Evolutionary conservation across 1,284 basidiomycete genomes (phyloP).

Genomic region (Rhodotorula sp.): DNA sequence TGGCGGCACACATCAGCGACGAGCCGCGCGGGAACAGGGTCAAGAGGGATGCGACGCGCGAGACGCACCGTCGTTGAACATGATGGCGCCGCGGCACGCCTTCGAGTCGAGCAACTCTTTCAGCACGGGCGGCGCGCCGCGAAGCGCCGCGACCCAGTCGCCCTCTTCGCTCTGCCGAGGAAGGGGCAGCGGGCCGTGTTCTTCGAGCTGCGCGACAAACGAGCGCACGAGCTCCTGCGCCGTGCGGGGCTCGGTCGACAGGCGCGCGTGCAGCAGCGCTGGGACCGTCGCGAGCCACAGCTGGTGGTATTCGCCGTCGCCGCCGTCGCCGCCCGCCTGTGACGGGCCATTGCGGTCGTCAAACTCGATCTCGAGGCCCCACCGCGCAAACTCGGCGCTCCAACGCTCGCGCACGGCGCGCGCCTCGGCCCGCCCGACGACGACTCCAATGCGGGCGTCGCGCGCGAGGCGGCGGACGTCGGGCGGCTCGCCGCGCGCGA

Average conservation of each 20-base stretch:
- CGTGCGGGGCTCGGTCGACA: conserved; percentile 39
- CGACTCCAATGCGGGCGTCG: not conserved
- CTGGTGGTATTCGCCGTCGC: conserved; percentile 49
- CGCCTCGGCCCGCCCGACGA: conserved; percentile 48
- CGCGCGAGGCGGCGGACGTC: conserved; percentile 51
- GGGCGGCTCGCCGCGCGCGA: conserved; percentile 52
- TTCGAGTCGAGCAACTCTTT: conserved; percentile 85
- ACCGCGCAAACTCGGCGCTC: conserved; percentile 56
- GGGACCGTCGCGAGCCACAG: conserved; percentile 50
- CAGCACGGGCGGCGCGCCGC: conserved; percentile 74
- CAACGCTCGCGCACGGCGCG: conserved; percentile 47
- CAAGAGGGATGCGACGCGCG: not conserved
- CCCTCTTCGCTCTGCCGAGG: conserved; percentile 10
- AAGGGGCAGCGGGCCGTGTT: not conserved
- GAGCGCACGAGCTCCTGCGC: conserved; percentile 45
- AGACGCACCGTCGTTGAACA: conserved; percentile 77
- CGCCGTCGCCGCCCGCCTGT: conserved; percentile 35
- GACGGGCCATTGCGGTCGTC: not conserved
- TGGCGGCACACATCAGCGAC: not conserved
- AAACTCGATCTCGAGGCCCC: conserved; percentile 20
- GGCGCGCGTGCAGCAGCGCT: conserved; percentile 43
- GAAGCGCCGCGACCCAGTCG: conserved; percentile 69
- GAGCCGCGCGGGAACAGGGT: not conserved
- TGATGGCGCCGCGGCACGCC: conserved; percentile 90
- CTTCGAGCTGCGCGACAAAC: conserved; percentile 20